Percentiles rank a stretch among this genome's conserved stretches.
Conservation (phyloP, 2,329 filamentous ascomycete species). For the Triangularia setosa region DNA sequence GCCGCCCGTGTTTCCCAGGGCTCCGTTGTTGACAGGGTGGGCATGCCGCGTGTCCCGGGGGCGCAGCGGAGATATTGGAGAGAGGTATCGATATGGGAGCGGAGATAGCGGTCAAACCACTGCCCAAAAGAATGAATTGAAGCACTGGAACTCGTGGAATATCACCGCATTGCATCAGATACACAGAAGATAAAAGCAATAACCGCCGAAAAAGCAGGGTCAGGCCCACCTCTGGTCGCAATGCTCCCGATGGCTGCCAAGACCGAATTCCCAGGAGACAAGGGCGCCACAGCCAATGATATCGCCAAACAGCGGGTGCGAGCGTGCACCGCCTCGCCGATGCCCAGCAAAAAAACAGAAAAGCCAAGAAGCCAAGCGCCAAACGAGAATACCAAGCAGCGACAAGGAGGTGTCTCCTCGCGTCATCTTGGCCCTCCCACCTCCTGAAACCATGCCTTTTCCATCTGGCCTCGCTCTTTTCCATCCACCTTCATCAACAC, state of each 20-base stretch:
- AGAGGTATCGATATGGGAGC: background rate
- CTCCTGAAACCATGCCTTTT: slow-evolving; percentile 11
- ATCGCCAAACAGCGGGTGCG: background rate
- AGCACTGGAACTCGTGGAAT: background rate
- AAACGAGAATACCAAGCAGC: slow-evolving; percentile 22
- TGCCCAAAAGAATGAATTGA: background rate
- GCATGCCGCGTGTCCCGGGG: background rate
- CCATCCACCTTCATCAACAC: background rate
- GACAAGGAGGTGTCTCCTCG: slow-evolving; percentile 11
- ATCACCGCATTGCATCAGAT: background rate
- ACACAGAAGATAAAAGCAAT: no score
- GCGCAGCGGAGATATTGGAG: background rate
- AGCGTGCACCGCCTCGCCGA: slow-evolving; percentile 12
- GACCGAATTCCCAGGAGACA: background rate
- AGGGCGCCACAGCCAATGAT: background rate
- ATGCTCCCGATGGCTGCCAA: background rate
- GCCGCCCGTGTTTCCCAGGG: background rate
- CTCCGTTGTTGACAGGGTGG: background rate
- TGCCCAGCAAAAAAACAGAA: slow-evolving; percentile 10
- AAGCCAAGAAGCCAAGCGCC: slow-evolving; percentile 20
- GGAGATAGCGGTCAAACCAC: no score
- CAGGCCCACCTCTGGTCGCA: background rate
- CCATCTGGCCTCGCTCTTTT: background rate
- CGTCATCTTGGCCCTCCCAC: slow-evolving; percentile 18
- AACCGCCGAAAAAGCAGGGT: background rate